Percentiles rank a stretch among this genome's conserved stretches.
These are phyloP conservation scores for Linnemannia hyalina DNA, from an alignment of 192 early-diverging fungal genomes.

Conservation along the genomic window DNA sequence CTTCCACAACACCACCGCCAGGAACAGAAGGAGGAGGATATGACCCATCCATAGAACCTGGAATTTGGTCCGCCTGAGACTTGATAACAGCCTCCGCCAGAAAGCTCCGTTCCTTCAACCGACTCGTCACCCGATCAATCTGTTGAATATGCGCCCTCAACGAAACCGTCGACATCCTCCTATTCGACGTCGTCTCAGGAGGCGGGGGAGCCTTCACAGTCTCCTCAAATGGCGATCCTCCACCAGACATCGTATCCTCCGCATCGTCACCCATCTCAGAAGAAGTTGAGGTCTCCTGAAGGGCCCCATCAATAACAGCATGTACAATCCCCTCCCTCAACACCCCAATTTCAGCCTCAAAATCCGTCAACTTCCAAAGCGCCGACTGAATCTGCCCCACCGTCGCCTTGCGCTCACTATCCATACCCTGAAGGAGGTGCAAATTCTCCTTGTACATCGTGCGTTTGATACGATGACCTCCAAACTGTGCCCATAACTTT, in stretches of 20 bases:
- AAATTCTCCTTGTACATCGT: constrained; percentile 58
- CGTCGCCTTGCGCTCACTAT: constrained; percentile 56
- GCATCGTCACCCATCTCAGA: background rate
- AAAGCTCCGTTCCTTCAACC: constrained; percentile 46
- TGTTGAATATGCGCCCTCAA: constrained; percentile 39
- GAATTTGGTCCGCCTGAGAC: constrained; percentile 12
- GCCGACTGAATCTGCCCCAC: constrained; percentile 56
- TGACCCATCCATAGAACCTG: background rate
- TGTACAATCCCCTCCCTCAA: constrained; percentile 58
- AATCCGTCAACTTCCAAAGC: constrained; percentile 60
- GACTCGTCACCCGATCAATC: constrained; percentile 40
- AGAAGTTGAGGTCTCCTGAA: background rate
- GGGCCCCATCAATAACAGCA: constrained; percentile 25
- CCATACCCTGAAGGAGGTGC: constrained; percentile 49
- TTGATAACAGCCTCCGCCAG: constrained; percentile 17
- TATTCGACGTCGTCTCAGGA: background rate
- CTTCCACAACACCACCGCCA: background rate
- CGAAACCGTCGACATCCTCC: background rate
- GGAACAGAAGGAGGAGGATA: background rate
- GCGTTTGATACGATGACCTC: constrained; percentile 45
- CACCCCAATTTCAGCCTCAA: constrained; percentile 67
- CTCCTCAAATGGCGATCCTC: background rate
- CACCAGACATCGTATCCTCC: too few relatives aligned
- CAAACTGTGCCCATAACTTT: constrained; percentile 46
- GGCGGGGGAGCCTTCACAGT: background rate